Conservation (phyloP, 257 asterid species). For the Solanum chilense region DNA sequence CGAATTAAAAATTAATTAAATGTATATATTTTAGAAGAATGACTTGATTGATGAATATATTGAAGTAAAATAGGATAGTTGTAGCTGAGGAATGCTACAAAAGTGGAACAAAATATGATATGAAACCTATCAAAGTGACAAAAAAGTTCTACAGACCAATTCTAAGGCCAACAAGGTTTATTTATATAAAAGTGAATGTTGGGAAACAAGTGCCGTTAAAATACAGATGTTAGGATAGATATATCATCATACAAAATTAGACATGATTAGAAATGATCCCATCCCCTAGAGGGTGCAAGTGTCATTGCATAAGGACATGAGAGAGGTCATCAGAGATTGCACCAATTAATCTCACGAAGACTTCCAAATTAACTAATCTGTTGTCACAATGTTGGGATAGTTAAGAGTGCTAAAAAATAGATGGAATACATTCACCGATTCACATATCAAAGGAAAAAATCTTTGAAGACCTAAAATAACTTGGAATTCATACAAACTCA, state of each 20-base stretch:
- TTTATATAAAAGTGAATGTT: not conserved
- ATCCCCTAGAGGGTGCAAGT: not conserved
- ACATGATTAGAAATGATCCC: not conserved
- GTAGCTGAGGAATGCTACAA: not conserved
- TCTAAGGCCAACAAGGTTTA: not conserved
- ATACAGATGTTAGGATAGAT: not conserved
- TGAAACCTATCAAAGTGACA: not conserved
- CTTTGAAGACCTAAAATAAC: not conserved
- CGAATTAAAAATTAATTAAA: not conserved
- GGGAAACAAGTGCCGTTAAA: not conserved
- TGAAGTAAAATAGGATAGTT: not conserved
- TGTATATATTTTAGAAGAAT: not conserved
- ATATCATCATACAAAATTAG: not conserved
- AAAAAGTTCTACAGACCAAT: not conserved
- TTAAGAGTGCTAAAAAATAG: not conserved
- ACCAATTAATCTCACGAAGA: not conserved
- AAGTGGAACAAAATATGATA: not conserved
- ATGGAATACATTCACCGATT: not conserved
- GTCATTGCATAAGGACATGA: not conserved
- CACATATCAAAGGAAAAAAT: not conserved
- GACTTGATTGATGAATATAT: not conserved
- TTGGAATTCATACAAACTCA: not conserved
- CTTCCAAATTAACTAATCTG: not conserved
- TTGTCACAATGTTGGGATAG: not conserved
- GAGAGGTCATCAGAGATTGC: not conserved